Base-by-base conservation (phyloP, 768 basidiomycete species). In the Boletellus emodensis region DNA sequence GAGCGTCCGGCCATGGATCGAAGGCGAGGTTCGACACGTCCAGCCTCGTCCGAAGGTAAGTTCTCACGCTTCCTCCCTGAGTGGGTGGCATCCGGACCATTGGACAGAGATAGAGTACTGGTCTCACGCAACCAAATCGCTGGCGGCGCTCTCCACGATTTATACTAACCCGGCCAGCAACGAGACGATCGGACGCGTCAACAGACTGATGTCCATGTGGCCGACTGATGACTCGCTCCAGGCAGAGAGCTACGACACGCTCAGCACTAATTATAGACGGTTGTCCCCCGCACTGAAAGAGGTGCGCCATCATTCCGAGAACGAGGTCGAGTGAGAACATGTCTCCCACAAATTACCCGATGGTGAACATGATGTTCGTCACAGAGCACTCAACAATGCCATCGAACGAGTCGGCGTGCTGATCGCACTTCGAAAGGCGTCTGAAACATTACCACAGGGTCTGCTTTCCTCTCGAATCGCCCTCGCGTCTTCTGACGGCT, bases 1-100 rank as follows among this genome's bases (percentile, higher is more conserved):
- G 15, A 40, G 33, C 46, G 45, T 48, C 34, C 40, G n/a, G 41
- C 20, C 53, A 87, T 87, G 85, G 81, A 87, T 58, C 78, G 83
- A 70, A 77, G 85, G 61, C 80, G 87, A 61, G 78, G 75, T 58
- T 65, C 75, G 45, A 71, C 75, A 35, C 81, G 85, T 51, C 86
- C 86, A 54, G 83, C 84, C 53, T 83, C 85, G 26, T 81, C 82
- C 7, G 89, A 90, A 84, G 89, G 89, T 85, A 65, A 51, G 65
- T 67, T 72, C 57, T 44, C 61, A 60, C 56, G 61, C 58, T 47
- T 40, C 35, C 50, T 46, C 40, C 22, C 47, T 45, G 55, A 48
- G 44, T 35, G 50, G 40, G 42, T 46, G 46, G 41, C 46, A 48
- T 43, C 44, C 20, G 18, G 36, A 41, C 28, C 18, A 43, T 49